Conservation (phyloP, 257 asterid species). For the Solanum habrochaites region DNA sequence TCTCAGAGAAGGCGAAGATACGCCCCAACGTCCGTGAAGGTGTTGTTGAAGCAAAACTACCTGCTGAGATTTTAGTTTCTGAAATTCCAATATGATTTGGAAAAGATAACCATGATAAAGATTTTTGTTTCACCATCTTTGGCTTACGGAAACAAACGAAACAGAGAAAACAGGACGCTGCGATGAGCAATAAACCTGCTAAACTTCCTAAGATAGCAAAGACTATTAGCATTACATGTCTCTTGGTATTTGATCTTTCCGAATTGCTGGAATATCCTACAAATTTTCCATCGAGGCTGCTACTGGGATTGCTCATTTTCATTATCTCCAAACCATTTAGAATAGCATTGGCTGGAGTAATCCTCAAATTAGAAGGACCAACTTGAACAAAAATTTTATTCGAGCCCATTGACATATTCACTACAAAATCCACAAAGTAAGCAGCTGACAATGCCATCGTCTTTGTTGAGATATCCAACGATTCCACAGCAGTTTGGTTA, state of each 20-base stretch:
- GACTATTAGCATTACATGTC: not conserved
- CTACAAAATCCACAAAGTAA: constrained; percentile 15
- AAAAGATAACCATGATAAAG: constrained; percentile 11
- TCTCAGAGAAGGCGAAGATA: constrained; percentile 8
- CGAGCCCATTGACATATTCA: not conserved
- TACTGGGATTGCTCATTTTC: constrained; percentile 15
- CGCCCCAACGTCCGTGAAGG: constrained; percentile 13
- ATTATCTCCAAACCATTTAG: constrained; percentile 22
- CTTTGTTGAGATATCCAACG: constrained; percentile 15
- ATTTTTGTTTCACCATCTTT: constrained; percentile 9
- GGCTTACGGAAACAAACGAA: not conserved
- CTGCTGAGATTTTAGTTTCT: constrained; percentile 10
- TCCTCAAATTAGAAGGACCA: constrained; percentile 12
- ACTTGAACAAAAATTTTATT: constrained; percentile 12
- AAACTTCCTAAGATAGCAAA: constrained; percentile 3
- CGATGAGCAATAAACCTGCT: not conserved
- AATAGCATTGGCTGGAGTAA: constrained; percentile 12
- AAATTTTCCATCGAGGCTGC: constrained; percentile 4
- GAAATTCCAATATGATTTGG: constrained; percentile 4
- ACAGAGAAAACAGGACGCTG: not conserved
- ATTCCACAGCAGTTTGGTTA: constrained; percentile 5
- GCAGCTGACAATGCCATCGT: constrained; percentile 16
- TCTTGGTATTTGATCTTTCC: not conserved
- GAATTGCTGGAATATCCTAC: not conserved
- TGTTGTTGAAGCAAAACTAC: constrained; percentile 14